phyloP scores from a whole-genome alignment of 2,329 filamentous ascomycete species.

The Dothideomycetes sp. region DNA sequence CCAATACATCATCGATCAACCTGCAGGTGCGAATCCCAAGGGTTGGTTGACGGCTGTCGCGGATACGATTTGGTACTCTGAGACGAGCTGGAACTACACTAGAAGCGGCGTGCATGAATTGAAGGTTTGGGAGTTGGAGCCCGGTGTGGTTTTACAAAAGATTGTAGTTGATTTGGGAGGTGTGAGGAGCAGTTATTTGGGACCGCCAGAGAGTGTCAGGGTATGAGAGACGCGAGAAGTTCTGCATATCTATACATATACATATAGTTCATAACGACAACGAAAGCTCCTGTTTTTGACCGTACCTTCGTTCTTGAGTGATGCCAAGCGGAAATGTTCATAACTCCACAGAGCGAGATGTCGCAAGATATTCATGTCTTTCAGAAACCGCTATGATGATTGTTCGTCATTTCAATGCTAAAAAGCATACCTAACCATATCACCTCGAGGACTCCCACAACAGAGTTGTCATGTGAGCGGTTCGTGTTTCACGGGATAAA shows the following conservation, averaged over 20 bases:
- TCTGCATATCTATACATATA: background rate
- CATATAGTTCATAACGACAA: no score
- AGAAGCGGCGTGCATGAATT: constrained; percentile 33
- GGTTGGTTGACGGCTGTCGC: constrained; percentile 43
- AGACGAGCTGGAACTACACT: constrained; percentile 29
- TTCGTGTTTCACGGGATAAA: no score
- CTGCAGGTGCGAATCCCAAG: constrained; percentile 29
- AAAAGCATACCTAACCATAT: no score
- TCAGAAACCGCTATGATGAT: no score
- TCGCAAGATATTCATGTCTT: no score
- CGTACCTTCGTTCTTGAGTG: no score
- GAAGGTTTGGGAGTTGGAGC: constrained; percentile 38
- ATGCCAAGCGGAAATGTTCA: no score
- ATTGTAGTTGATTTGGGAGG: constrained; percentile 27
- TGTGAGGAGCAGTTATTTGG: constrained; percentile 27
- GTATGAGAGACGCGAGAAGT: constrained; percentile 15
- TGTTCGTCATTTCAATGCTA: no score
- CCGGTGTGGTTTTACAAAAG: constrained; percentile 34
- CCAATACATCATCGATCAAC: constrained; percentile 22
- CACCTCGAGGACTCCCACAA: no score
- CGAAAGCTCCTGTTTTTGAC: no score
- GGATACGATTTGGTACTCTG: constrained; percentile 42
- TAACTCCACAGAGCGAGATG: no score
- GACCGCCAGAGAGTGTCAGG: constrained; percentile 27
- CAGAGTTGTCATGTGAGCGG: no score